A percentile compares a stretch with the other conserved stretches of the same genome.
These are phyloP conservation scores for Claviceps fusiformis DNA, from an alignment of 2,329 filamentous ascomycete genomes.

Conservation along the genomic window DNA sequence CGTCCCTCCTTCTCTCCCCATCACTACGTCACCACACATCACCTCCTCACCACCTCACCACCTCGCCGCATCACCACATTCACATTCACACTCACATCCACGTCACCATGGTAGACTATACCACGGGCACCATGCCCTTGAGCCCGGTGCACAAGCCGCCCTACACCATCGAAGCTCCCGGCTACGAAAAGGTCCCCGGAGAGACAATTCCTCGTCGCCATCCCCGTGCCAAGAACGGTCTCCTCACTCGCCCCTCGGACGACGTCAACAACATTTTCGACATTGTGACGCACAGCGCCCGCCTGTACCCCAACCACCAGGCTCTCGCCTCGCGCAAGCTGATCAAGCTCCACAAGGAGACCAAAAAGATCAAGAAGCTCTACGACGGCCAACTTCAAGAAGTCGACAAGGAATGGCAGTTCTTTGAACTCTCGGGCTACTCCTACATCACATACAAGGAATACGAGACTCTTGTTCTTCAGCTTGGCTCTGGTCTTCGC, in stretches of 20 bases:
- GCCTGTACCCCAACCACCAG: constrained; percentile 46
- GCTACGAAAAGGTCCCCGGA: constrained; percentile 54
- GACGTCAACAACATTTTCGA: constrained; percentile 69
- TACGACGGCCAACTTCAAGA: constrained; percentile 67
- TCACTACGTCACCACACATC: not conserved
- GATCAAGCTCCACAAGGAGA: constrained; percentile 66
- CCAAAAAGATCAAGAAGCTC: constrained; percentile 80
- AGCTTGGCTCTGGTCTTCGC: constrained; percentile 60
- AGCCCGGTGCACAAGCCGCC: constrained; percentile 54
- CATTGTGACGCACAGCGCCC: constrained; percentile 56
- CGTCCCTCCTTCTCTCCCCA: not conserved
- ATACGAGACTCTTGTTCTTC: constrained; percentile 56
- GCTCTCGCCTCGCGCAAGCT: constrained; percentile 61
- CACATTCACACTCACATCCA: not conserved
- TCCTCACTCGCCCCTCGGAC: constrained; percentile 50
- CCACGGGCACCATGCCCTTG: constrained; percentile 34
- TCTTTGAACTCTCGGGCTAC: constrained; percentile 71
- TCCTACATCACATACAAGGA: constrained; percentile 66
- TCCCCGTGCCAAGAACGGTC: constrained; percentile 53
- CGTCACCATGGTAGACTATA: constrained; percentile 18
- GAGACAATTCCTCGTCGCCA: constrained; percentile 77
- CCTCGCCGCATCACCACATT: not conserved
- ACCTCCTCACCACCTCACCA: too few species aligned
- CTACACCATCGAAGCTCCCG: constrained; percentile 60
- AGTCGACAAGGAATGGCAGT: constrained; percentile 85